These are phyloP conservation scores for Juglanconis juglandina DNA, from an alignment of 2,329 filamentous ascomycete genomes.

Conservation along the genomic window DNA sequence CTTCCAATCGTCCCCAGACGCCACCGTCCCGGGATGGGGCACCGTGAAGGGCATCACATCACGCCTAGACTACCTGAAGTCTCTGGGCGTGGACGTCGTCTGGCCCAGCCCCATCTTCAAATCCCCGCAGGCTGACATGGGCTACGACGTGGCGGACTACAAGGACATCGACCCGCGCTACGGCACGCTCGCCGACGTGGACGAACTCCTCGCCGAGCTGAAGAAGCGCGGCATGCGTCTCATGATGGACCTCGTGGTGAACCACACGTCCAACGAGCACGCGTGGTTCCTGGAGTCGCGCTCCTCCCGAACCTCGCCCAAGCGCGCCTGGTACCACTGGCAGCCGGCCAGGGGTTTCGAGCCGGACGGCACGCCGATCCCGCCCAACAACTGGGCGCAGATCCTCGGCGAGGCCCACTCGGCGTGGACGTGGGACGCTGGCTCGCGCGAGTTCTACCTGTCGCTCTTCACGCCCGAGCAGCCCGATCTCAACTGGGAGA, in stretches of 20 bases:
- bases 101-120: slow-evolving; percentile 50
- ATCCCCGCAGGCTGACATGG: slow-evolving; percentile 62
- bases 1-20: slow-evolving; percentile 56
- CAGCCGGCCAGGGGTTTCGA: slow-evolving; percentile 51
- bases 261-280: slow-evolving; percentile 62
- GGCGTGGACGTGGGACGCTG: slow-evolving; percentile 48
- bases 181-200: slow-evolving; percentile 65
- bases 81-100: slow-evolving; percentile 55
- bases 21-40: slow-evolving; percentile 42
- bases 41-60: slow-evolving; percentile 57
- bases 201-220: slow-evolving; percentile 56
- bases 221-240: slow-evolving; percentile 65
- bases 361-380: slow-evolving; percentile 52
- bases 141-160: slow-evolving; percentile 71
- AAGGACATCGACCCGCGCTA: slow-evolving; percentile 62
- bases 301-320: slow-evolving; percentile 47
- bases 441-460: slow-evolving; percentile 55
- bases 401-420: slow-evolving; percentile 31
- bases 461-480: slow-evolving; percentile 68
- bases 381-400: slow-evolving; percentile 58
- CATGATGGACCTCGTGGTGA: slow-evolving; percentile 70
- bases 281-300: slow-evolving; percentile 56
- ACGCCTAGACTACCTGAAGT: slow-evolving; percentile 51
- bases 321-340: slow-evolving; percentile 66
- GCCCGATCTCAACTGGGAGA: slow-evolving; percentile 78